These are phyloP conservation scores for Labyrinthula sp. DNA, from an alignment of 352 stramenopile species.

Conservation along the genomic window DNA sequence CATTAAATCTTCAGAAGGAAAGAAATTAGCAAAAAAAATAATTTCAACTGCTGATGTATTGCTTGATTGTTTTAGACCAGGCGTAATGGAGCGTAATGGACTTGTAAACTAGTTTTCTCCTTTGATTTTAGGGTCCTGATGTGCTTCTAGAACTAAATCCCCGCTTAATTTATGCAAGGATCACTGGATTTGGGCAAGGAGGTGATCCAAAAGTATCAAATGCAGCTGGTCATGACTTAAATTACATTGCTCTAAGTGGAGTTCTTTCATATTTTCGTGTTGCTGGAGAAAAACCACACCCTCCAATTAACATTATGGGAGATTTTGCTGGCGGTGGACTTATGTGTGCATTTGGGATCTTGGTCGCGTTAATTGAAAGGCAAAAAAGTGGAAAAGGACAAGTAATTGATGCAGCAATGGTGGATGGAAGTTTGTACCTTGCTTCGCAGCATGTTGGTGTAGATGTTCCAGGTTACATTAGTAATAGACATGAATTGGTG, in stretches of 20 bases:
- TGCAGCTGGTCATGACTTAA: constrained; percentile 33
- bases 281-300: constrained; percentile 13
- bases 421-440: constrained; percentile 30
- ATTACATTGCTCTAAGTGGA: constrained; percentile 33
- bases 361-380: constrained; percentile 30
- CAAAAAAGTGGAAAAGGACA: constrained; percentile 29
- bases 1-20: constrained; percentile 25
- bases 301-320: constrained; percentile 32
- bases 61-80: constrained; percentile 21
- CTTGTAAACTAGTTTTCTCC: constrained; percentile 21
- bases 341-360: constrained; percentile 30
- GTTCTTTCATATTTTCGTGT: constrained; percentile 22
- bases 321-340: constrained; percentile 34
- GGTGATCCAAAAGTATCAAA: constrained; percentile 15
- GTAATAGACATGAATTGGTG: constrained; percentile 13
- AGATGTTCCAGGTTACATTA: constrained; percentile 5
- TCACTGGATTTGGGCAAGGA: constrained; percentile 30
- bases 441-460: constrained; percentile 3
- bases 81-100: background rate
- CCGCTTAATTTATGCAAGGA: constrained; percentile 23
- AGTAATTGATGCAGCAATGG: constrained; percentile 32
- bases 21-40: constrained; percentile 18
- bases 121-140: constrained; percentile 24
- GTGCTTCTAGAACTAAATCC: constrained; percentile 19
- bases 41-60: constrained; percentile 19